Conservation (phyloP, 1,139 yeast species). For the Kodamaea ohmeri region DNA sequence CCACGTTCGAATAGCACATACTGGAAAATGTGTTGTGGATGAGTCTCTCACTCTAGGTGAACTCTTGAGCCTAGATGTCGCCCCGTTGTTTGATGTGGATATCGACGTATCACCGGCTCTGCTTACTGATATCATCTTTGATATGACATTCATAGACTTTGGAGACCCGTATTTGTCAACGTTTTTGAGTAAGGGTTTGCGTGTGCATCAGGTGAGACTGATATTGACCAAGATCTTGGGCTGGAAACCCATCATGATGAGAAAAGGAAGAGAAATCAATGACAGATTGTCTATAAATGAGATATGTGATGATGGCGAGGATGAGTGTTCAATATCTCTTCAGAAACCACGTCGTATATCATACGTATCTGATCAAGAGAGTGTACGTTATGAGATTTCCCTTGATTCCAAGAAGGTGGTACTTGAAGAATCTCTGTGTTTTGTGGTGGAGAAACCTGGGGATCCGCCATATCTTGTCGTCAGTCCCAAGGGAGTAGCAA, state of each 20-base stretch:
- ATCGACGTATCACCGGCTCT: constrained; percentile 7
- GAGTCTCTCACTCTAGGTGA: constrained; percentile 18
- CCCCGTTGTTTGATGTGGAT: constrained; percentile 21
- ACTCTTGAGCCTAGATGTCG: constrained; percentile 28
- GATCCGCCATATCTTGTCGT: constrained; percentile 41
- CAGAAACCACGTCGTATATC: constrained; percentile 1
- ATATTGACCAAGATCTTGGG: constrained; percentile 6
- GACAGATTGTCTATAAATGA: background rate
- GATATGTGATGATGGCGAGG: background rate
- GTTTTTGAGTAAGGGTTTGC: constrained; percentile 6
- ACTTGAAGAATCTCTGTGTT: constrained; percentile 42
- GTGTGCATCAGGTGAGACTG: constrained; percentile 9
- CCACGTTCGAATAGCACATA: constrained; percentile 6
- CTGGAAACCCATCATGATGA: background rate
- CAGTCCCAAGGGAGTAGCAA: constrained; percentile 35
- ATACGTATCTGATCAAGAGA: constrained; percentile 1
- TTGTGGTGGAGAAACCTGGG: constrained; percentile 35
- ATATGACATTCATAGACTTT: constrained; percentile 4
- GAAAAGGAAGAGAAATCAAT: background rate
- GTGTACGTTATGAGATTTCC: constrained; percentile 22
- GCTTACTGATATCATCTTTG: constrained; percentile 3
- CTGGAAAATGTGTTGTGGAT: constrained; percentile 14
- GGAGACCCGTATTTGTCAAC: constrained; percentile 1
- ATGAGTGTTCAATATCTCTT: background rate
- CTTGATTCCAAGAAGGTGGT: constrained; percentile 17